Conservation (phyloP, 805 yeast species). For the Naumovozyma dairenensis region DNA sequence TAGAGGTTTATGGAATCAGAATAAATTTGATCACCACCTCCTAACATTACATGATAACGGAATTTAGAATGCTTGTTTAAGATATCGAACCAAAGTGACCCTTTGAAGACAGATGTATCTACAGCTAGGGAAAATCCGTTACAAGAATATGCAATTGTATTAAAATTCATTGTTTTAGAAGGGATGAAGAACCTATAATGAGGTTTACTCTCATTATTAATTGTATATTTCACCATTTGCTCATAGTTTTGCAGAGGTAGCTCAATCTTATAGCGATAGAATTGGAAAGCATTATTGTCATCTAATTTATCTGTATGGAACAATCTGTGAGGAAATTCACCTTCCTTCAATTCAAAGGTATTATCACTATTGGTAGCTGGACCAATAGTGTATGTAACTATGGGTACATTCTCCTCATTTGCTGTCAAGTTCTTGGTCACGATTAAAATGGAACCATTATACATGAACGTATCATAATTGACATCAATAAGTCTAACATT, state of each 20-base stretch:
- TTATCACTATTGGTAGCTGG: constrained; percentile 3
- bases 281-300: constrained; percentile 35
- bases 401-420: constrained; percentile 30
- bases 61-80: constrained; percentile 52
- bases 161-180: constrained; percentile 55
- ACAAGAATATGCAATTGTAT: constrained; percentile 75
- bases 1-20: constrained; percentile 67
- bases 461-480: constrained; percentile 39
- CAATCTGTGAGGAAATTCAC: constrained; percentile 38
- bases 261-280: constrained; percentile 57
- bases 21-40: constrained; percentile 96
- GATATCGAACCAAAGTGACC: constrained; percentile 83
- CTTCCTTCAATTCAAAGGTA: constrained; percentile 16
- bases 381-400: constrained; percentile 8
- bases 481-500: constrained; percentile 58
- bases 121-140: constrained; percentile 79
- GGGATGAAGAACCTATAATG: constrained; percentile 66
- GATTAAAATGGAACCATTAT: constrained; percentile 60
- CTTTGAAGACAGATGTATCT: constrained; percentile 55
- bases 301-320: constrained; percentile 32
- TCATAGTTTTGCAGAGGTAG: constrained; percentile 41
- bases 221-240: constrained; percentile 52
- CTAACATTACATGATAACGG: constrained; percentile 85
- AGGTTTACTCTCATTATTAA: constrained; percentile 38
- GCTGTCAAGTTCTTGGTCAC: constrained; percentile 46